These are phyloP conservation scores for Pseudocercospora cruenta DNA, from an alignment of 2,329 filamentous ascomycete species.

Conservation along the genomic window DNA sequence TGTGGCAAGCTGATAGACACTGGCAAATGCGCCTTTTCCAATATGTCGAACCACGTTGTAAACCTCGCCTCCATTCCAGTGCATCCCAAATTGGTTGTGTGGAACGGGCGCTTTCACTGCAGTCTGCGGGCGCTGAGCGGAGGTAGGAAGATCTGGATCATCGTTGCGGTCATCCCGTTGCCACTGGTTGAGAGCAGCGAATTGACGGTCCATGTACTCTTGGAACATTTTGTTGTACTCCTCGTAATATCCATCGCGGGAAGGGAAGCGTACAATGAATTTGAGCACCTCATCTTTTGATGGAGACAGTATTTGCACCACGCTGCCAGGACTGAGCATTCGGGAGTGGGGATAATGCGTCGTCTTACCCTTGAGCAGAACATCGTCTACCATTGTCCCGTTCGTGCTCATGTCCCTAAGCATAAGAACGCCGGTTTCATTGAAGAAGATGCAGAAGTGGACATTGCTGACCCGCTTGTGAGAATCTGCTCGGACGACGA, in stretches of 20 bases:
- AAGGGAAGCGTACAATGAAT: slow-evolving; percentile 85
- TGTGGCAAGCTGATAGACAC: slow-evolving; percentile 85
- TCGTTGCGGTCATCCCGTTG: slow-evolving; percentile 1
- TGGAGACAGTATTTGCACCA: slow-evolving; percentile 68
- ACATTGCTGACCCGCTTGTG: slow-evolving; percentile 81
- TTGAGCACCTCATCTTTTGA: slow-evolving; percentile 65
- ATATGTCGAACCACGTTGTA: slow-evolving; percentile 84
- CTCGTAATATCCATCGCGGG: slow-evolving; percentile 66
- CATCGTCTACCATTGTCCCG: slow-evolving; percentile 82
- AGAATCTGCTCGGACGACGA: slow-evolving; percentile 67
- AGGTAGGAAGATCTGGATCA: slow-evolving; percentile 12
- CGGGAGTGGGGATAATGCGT: slow-evolving; percentile 52
- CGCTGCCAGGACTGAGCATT: slow-evolving; percentile 72
- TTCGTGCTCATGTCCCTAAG: slow-evolving; percentile 95
- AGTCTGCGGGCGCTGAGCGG: slow-evolving; percentile 15
- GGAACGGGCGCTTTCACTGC: slow-evolving; percentile 32
- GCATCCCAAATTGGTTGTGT: slow-evolving; percentile 64
- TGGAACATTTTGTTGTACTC: slow-evolving; percentile 71
- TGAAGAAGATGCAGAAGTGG: slow-evolving; percentile 92
- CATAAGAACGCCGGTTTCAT: slow-evolving; percentile 84
- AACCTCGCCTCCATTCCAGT: slow-evolving; percentile 76
- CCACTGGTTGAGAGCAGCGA: slow-evolving; percentile 27
- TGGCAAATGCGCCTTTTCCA: slow-evolving; percentile 93
- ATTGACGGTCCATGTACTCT: slow-evolving; percentile 61
- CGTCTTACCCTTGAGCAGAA: slow-evolving; percentile 62